Evolutionary conservation across 192 early-diverging fungal species (phyloP).

Genomic region (Backusella sp.): DNA sequence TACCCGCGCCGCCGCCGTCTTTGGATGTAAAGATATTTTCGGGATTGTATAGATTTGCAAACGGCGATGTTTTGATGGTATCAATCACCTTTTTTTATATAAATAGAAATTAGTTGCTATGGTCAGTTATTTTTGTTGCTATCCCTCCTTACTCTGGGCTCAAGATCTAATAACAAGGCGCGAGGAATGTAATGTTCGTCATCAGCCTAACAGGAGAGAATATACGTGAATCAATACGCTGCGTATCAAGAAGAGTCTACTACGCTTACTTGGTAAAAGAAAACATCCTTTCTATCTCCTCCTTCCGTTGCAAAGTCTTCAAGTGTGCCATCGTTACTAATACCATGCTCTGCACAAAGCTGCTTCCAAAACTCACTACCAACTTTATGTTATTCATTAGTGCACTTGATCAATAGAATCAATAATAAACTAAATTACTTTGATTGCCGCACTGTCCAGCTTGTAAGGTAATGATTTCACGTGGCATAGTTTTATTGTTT

Average conservation of each 20-base stretch:
- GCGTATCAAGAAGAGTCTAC: background rate
- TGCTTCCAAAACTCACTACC: slow-evolving; percentile 94
- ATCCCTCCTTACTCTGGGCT: slow-evolving; percentile 74
- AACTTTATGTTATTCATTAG: slow-evolving; percentile 51
- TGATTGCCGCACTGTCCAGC: slow-evolving; percentile 98
- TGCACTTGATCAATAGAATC: background rate
- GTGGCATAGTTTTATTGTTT: slow-evolving; percentile 54
- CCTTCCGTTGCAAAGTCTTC: slow-evolving; percentile 89
- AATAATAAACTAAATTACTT: slow-evolving; percentile 49
- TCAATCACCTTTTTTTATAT: slow-evolving; percentile 71
- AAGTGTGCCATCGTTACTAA: slow-evolving; percentile 89
- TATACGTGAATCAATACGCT: background rate
- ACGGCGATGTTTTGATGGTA: slow-evolving; percentile 82
- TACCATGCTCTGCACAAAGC: slow-evolving; percentile 95
- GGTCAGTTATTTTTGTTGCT: background rate
- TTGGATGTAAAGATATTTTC: slow-evolving; percentile 93
- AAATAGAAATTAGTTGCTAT: background rate
- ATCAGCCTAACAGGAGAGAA: slow-evolving; percentile 69
- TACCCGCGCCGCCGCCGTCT: slow-evolving; percentile 96
- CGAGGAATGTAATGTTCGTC: slow-evolving; percentile 98
- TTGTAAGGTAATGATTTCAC: slow-evolving; percentile 96
- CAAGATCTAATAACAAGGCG: slow-evolving; percentile 87
- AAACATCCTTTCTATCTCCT: slow-evolving; percentile 95
- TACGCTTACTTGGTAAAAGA: slow-evolving; percentile 86
- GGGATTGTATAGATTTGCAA: slow-evolving; percentile 94